Percentiles rank a stretch among this genome's conserved stretches.
These are phyloP conservation scores for Colletotrichum sidae DNA, from an alignment of 2,329 filamentous ascomycete species.

Conservation along the genomic window DNA sequence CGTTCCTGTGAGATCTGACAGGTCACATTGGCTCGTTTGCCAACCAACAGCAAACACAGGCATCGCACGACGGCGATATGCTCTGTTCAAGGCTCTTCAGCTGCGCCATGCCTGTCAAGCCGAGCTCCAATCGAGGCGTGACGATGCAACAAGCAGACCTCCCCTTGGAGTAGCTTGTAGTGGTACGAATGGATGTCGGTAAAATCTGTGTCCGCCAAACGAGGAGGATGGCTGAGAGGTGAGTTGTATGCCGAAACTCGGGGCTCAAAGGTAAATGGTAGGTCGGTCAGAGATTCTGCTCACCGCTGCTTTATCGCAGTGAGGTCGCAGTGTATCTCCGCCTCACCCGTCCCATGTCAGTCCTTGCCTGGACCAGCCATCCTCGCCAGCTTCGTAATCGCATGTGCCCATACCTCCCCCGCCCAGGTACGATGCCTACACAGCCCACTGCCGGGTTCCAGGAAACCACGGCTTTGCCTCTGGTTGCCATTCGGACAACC, in stretches of 20 bases:
- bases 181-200: no score
- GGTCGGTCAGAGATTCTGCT: constrained; percentile 32
- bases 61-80: constrained; percentile 14
- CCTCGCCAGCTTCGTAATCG: constrained; percentile 15
- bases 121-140: not conserved
- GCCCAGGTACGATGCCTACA: not conserved
- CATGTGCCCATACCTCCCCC: constrained; percentile 22
- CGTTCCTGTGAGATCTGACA: constrained; percentile 33
- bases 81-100: not conserved
- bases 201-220: no score
- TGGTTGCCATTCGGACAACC: no score
- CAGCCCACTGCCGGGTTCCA: no score
- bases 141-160: not conserved
- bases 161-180: no score
- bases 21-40: constrained; percentile 28
- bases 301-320: constrained; percentile 37
- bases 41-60: constrained; percentile 22
- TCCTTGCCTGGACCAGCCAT: constrained; percentile 12
- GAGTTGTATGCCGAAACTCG: not conserved
- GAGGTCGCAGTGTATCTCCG: constrained; percentile 7
- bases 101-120: constrained; percentile 6
- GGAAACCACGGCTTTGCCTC: no score
- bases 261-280: not conserved
- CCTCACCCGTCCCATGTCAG: constrained; percentile 23
- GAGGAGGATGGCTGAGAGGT: no score